Evolutionary conservation across 108 stramenopile genomes (phyloP), one percentile per base, ranked within the genome.

Genomic region (Cyclotella distinguenda): DNA sequence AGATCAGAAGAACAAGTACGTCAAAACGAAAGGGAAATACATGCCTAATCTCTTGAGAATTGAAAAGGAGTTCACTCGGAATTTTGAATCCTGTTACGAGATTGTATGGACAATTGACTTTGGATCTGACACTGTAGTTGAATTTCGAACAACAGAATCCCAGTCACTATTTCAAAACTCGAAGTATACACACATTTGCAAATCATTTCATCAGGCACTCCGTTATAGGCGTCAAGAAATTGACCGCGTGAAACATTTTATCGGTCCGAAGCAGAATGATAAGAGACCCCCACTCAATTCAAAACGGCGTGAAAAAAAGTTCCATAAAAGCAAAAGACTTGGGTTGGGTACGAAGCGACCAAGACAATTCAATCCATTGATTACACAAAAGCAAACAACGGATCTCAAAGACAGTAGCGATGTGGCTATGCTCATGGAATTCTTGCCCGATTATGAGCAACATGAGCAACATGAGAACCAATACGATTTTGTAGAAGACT

Each of bases 111-210:
- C 60, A 19, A 70, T 91, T 26, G 63, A 76, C 2, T 56, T 88
- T 39, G 82, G 23, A 54, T 52, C 61, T 16, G 33, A 56, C 15
- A 35, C 21, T 25, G 63, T 60, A 30, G 81, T 74, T 54, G 76
- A 83, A 45, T 91, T 89, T 66, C 60, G 66, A 13, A 89, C 91
- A 0, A 76, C 72, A 34, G 91, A 92, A 44, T 64, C 56, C 0
- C 72, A 82, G 35, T 46, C 46, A 3, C 43, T 86, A 6, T 16
- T 59, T 1, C 47, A 89, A 39, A 53, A 84, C 22, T 72, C 60
- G 16, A 55, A 68, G 16, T 81, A 63, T 50, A 83, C 91, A 8
- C 47, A 77, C 9, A 66, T 92, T 9, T 59, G 86, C 42, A 51
- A 68, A 22, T 15, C 50, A 28, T 92, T 84, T 51, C 21, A 74